A percentile compares a stretch with the other conserved stretches of the same genome.
Evolutionary conservation across 2,329 filamentous ascomycete species (phyloP).

Genomic region (Zymoseptoria crescenta): DNA sequence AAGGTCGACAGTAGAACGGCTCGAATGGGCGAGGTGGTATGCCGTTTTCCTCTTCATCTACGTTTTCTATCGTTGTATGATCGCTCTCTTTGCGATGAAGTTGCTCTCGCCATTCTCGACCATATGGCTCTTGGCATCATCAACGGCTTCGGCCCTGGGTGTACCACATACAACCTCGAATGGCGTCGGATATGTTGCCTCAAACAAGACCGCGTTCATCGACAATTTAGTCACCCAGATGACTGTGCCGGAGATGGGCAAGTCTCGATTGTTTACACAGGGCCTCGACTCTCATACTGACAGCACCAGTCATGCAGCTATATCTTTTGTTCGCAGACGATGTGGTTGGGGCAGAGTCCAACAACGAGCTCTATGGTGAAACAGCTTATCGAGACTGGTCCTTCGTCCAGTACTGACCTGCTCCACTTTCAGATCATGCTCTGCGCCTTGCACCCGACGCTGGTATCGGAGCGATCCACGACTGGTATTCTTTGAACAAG

Average conservation of each 20-base stretch:
- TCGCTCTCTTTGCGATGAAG: too few species aligned
- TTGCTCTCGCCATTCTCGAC: too few species aligned
- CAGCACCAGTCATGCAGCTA: slow-evolving; percentile 8
- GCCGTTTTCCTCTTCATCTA: too few species aligned
- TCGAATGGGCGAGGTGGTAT: too few species aligned
- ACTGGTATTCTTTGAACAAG: slow-evolving; percentile 13
- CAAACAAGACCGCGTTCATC: slow-evolving; percentile 6
- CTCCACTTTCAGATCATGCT: slow-evolving; percentile 2
- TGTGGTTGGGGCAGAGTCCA: slow-evolving; percentile 7
- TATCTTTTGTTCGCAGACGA: slow-evolving; percentile 16
- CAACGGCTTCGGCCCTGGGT: too few species aligned
- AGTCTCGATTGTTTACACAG: neutral
- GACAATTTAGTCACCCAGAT: slow-evolving; percentile 11
- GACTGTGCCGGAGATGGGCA: slow-evolving; percentile 14
- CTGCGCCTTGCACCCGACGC: slow-evolving; percentile 10
- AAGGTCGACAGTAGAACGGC: too few species aligned
- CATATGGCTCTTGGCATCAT: too few species aligned
- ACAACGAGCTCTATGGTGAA: slow-evolving; percentile 11
- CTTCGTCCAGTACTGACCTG: neutral
- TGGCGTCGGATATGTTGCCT: neutral
- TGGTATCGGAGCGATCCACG: slow-evolving; percentile 13
- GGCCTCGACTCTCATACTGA: neutral
- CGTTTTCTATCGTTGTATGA: too few species aligned
- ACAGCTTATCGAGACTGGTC: neutral
- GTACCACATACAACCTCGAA: too few species aligned